A percentile compares a stretch with the other conserved stretches of the same genome.
phyloP scores from a whole-genome alignment of 495 filamentous ascomycete species.

The Penicillium dipodomyicola region DNA sequence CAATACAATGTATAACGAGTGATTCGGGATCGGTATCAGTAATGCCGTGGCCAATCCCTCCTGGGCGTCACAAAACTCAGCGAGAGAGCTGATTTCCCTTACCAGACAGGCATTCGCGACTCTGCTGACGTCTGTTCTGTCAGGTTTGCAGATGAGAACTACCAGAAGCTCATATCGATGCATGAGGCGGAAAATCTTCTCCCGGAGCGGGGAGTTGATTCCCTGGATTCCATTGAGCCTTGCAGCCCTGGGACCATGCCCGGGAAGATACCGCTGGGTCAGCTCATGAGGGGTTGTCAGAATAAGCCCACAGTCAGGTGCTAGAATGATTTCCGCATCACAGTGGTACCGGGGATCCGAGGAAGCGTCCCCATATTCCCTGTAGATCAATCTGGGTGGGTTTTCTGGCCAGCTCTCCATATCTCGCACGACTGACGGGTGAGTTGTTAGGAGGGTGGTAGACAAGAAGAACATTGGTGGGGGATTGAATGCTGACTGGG shows the following conservation, averaged over 20 bases:
- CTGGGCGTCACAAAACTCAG: neutral
- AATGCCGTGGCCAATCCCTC: neutral
- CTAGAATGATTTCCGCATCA: constrained; percentile 77
- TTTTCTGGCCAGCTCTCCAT: constrained; percentile 22
- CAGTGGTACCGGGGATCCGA: neutral
- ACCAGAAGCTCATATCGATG: constrained; percentile 65
- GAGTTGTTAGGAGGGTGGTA: constrained; percentile 30
- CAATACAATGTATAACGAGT: neutral
- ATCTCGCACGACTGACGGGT: constrained; percentile 23
- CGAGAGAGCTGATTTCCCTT: neutral
- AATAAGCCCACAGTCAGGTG: constrained; percentile 66
- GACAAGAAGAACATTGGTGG: constrained; percentile 24
- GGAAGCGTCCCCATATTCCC: constrained; percentile 21
- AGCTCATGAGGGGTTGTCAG: constrained; percentile 70
- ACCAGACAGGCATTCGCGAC: neutral
- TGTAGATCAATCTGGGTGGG: constrained; percentile 26
- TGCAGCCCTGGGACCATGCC: constrained; percentile 37
- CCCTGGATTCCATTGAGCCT: neutral
- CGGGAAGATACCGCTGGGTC: constrained; percentile 68
- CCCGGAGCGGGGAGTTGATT: constrained; percentile 45
- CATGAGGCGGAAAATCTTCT: constrained; percentile 55
- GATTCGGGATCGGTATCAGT: neutral
- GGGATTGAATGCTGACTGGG: neutral
- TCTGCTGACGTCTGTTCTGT: neutral
- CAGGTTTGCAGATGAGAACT: constrained; percentile 54